phyloP scores from a whole-genome alignment of 2,329 filamentous ascomycete species.

The Diplodia intermedia region DNA sequence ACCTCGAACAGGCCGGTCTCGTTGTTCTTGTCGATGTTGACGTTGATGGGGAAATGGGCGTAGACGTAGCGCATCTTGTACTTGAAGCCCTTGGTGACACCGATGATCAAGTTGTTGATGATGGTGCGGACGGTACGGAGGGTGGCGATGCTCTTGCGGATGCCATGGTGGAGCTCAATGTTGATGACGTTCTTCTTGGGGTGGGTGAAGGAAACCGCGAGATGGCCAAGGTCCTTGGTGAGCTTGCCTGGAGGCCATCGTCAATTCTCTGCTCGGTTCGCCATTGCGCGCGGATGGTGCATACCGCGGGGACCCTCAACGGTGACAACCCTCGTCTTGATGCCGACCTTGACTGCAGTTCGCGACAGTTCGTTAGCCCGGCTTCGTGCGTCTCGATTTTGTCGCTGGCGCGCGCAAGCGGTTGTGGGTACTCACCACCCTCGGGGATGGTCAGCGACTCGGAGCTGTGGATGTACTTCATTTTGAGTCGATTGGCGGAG shows the following conservation, averaged over 20 bases:
- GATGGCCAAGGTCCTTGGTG: constrained; percentile 92
- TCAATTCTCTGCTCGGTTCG: constrained; percentile 40
- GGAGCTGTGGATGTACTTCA: constrained; percentile 99
- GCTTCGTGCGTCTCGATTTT: constrained; percentile 28
- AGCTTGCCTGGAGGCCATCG: constrained; percentile 75
- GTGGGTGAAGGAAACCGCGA: constrained; percentile 93
- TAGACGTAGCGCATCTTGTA: constrained; percentile 99
- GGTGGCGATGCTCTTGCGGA: constrained; percentile 96
- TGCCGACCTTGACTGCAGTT: constrained; percentile 87
- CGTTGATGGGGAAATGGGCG: constrained; percentile 99
- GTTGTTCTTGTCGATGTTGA: constrained; percentile 96
- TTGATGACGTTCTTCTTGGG: constrained; percentile 86
- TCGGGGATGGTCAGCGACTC: constrained; percentile 95
- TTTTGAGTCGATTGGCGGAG: constrained; percentile 66
- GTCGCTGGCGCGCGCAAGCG: constrained; percentile 39
- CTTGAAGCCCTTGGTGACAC: constrained; percentile 99
- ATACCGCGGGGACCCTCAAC: constrained; percentile 94
- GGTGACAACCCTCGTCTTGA: constrained; percentile 95
- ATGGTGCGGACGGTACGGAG: constrained; percentile 97
- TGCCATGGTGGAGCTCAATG: constrained; percentile 98
- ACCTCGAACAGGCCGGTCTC: constrained; percentile 89
- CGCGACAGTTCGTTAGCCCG: constrained; percentile 33
- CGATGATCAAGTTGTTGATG: constrained; percentile 98
- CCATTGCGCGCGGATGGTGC: constrained; percentile 31
- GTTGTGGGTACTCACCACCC: constrained; percentile 75